A percentile compares a stretch with the other conserved stretches of the same genome.
Conservation (phyloP, 768 basidiomycete species). For the Russula sp. region DNA sequence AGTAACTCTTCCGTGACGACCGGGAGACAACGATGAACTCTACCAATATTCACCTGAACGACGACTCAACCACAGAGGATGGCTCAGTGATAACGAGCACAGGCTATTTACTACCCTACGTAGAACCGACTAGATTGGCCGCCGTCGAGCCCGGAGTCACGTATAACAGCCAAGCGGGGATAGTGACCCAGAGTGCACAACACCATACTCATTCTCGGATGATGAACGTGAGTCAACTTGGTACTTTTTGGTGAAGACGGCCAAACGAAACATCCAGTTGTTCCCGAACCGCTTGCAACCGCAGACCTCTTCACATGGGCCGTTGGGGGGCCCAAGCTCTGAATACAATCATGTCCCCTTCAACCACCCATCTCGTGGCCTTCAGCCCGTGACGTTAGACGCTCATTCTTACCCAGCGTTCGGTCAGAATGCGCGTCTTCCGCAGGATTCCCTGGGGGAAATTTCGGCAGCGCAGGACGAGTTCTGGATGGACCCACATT, state of each 20-base stretch:
- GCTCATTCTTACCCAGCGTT: not conserved
- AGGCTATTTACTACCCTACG: not conserved
- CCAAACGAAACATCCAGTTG: not conserved
- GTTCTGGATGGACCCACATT: not conserved
- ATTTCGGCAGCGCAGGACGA: not conserved
- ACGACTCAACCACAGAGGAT: not conserved
- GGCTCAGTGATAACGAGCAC: not conserved
- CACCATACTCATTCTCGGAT: not conserved
- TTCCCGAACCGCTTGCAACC: not conserved
- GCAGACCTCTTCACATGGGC: not conserved
- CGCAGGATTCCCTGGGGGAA: not conserved
- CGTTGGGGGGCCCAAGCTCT: not conserved
- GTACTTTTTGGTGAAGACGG: not conserved
- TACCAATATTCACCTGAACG: not conserved
- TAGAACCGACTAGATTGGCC: not conserved
- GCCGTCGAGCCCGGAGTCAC: not conserved
- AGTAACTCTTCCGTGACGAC: not conserved
- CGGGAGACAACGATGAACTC: constrained; percentile 1
- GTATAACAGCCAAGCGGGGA: not conserved
- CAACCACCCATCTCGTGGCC: not conserved
- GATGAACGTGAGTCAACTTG: not conserved
- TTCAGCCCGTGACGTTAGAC: not conserved
- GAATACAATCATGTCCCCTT: not conserved
- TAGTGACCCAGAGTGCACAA: not conserved
- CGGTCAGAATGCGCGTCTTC: not conserved